Evolutionary conservation across 148 eudicot species (phyloP), one percentile per base, ranked within the genome.

Genomic region (Talinum fruticosum): DNA sequence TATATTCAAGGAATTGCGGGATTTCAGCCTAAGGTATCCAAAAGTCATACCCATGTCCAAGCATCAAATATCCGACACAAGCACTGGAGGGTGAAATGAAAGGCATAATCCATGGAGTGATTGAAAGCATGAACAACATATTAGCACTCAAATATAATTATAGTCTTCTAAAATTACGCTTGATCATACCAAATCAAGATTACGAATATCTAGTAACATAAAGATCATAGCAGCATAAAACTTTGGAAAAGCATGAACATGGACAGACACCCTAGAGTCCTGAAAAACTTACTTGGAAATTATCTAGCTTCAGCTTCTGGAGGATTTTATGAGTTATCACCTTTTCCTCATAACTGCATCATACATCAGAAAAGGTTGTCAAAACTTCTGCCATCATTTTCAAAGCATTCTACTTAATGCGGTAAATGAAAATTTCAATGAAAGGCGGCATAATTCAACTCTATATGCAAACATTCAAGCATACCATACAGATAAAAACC

Each of bases 341-440:
- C 79, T 90, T 90, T 78, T 88, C 99, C 79, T 96, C 94, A 81
- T 83, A 85, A 82, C 99, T 96, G 91, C 78, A 74, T 41, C 75
- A 83, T 7, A 81, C 34, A 35, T 79, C 12, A 69, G 29, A 16
- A 45, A 59, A 45, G 26, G 6, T 32, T 21, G 30, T 82, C 37
- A 78, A 68, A 8, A 45, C 49, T 35, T 18, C 26, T 19, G 5
- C 7, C 21, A 65, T 28, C 47, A 67, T 32, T 54, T 23, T 49
- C 24, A 29, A 51, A 28, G 57, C 5, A 49, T 18, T 61, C 49
- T 10, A 75, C 37, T 36, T 35, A 44, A 44, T 26, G 2, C 24
- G 34, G 62, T 34, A 65, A 6, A 47, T 29, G 45, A n/a, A 49
- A 41, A 30, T 38, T 3, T n/a, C 13, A 62, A 2, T 18, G 33